These are phyloP conservation scores for Dactylonectria macrodidyma DNA, from an alignment of 2,329 filamentous ascomycete genomes.

Conservation along the genomic window DNA sequence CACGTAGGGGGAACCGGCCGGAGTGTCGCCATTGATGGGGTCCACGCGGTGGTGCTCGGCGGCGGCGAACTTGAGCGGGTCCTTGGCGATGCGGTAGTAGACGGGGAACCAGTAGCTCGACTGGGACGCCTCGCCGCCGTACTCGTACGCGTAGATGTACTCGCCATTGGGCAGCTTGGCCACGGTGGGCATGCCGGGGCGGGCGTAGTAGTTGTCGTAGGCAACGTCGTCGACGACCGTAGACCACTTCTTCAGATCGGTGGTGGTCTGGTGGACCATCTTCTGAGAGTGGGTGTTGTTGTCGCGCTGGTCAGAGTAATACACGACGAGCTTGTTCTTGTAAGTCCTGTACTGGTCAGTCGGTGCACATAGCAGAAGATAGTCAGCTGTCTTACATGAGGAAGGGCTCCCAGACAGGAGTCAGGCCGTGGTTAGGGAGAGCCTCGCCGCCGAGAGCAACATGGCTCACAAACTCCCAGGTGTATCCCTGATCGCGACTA, in stretches of 20 bases:
- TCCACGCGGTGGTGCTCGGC: constrained; percentile 52
- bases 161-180: constrained; percentile 68
- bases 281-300: constrained; percentile 74
- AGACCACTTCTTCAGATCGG: constrained; percentile 73
- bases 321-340: constrained; percentile 72
- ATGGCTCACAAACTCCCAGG: constrained; percentile 77
- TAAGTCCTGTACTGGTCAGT: constrained; percentile 58
- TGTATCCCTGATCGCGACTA: constrained; percentile 70
- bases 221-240: constrained; percentile 71
- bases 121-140: constrained; percentile 61
- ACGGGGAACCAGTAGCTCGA: constrained; percentile 58
- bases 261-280: constrained; percentile 74
- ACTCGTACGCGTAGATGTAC: constrained; percentile 75
- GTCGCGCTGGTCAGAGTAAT: constrained; percentile 81
- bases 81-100: constrained; percentile 60
- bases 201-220: constrained; percentile 72
- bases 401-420: constrained; percentile 82
- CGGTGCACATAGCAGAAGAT: not conserved
- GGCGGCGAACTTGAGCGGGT: constrained; percentile 56
- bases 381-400: constrained; percentile 58
- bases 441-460: constrained; percentile 75
- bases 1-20: constrained; percentile 60
- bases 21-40: constrained; percentile 51
- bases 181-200: constrained; percentile 79
- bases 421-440: constrained; percentile 73